These are phyloP conservation scores for Melampsora medusae DNA, from an alignment of 1,284 basidiomycete species.

Conservation along the genomic window DNA sequence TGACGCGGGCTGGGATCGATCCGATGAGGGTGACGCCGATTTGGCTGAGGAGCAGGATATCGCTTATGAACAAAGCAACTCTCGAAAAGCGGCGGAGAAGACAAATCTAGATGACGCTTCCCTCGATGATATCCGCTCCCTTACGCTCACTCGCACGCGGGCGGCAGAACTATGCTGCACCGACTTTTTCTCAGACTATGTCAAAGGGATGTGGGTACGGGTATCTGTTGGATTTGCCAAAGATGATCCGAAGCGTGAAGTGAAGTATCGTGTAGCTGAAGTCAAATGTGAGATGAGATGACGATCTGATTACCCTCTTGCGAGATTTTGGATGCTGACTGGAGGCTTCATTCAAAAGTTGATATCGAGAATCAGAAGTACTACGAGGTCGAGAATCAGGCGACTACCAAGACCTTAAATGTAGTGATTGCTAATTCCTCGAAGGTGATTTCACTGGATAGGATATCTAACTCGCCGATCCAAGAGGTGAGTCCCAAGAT, in stretches of 20 bases:
- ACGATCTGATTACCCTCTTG: background rate
- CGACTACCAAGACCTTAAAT: conserved; percentile 23
- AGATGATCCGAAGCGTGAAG: conserved; percentile 43
- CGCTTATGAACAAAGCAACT: background rate
- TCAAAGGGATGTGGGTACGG: conserved; percentile 42
- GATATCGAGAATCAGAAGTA: conserved; percentile 27
- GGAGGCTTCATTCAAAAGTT: background rate
- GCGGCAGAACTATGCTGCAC: conserved; percentile 39
- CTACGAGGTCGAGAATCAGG: conserved; percentile 39
- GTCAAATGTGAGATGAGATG: background rate
- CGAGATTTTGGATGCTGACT: too few relatives aligned
- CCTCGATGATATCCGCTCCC: conserved; percentile 19
- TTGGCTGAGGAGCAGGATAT: conserved; percentile 18
- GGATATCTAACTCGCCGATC: conserved; percentile 33
- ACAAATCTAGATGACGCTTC: conserved; percentile 20
- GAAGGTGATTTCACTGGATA: conserved; percentile 18
- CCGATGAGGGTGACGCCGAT: conserved; percentile 36
- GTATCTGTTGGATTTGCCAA: conserved; percentile 36
- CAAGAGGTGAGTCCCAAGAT: conserved; percentile 20
- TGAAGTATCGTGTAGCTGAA: conserved; percentile 42
- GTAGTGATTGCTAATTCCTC: conserved; percentile 39
- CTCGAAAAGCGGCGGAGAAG: conserved; percentile 18
- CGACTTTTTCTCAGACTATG: conserved; percentile 36
- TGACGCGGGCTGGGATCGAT: conserved; percentile 10
- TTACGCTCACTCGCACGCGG: conserved; percentile 35